Base-by-base conservation (phyloP, 768 basidiomycete species). In the Baorangia bicolor region DNA sequence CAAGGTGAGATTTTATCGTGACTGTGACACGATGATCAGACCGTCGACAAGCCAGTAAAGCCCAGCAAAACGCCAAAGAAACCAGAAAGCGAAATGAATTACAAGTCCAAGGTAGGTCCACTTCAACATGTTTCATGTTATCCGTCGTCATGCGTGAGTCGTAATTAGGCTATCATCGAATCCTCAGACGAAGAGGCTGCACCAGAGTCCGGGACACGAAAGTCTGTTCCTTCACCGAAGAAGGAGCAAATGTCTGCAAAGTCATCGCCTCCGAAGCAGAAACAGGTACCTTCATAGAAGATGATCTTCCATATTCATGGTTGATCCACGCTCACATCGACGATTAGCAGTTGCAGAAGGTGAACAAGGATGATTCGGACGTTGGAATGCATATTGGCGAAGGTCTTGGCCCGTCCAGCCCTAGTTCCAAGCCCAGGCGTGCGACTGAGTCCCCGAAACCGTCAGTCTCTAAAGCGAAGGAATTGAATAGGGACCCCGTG, bases 171-270 rank as follows among this genome's bases (percentile, higher is more conserved):
- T 40, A 47, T 56, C 13, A 59, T 72, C 10, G 69, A 71, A 34
- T 62, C 69, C 23, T 72, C 69, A 1, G 69, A 60, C 14, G 69
- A 69, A 30, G 69, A 70, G 42, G 62, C 20, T 18, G 47, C 40
- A 34, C 10, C 55, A n/a, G 51, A 59, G n/a, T 51, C 57, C 10
- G 45, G 31, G 18, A 20, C 25, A n/a, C 44, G 31, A 23, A 49
- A 52, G 23, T 13, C 52, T 23, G 4, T 21, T 42, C 44, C 27
- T 28, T 58, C 62, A 39, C 49, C 58, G 38, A 55, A 59, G 51
- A 57, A 61, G 42, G 51, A 38, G 28, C 14, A 42, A 12, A 23
- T 21, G 34, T 37, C 55, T 13, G 16, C 33, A 35, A 58, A 54
- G 20, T 28, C 45, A n/a, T 49, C 53, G 3, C 33, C 56, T 45